Evolutionary conservation across 805 yeast genomes (phyloP).

Genomic region (Saccharomycopsis sp.): DNA sequence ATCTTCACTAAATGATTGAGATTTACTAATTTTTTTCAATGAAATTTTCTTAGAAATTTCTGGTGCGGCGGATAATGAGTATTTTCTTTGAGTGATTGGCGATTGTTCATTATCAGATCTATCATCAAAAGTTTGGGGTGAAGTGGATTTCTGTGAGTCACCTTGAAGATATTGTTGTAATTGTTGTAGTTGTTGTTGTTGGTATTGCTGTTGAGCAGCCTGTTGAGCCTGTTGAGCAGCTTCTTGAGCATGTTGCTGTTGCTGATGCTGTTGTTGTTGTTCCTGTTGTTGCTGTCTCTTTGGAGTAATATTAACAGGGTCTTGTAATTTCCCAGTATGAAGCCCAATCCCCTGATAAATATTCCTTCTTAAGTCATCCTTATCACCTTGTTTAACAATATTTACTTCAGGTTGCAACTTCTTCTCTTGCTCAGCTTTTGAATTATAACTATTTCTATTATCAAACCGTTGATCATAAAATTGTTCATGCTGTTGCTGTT

Average conservation of each 20-base stretch:
- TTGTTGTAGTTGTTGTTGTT: conserved; percentile 15
- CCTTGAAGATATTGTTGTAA: conserved; percentile 17
- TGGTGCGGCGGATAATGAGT: conserved; percentile 2
- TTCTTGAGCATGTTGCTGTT: conserved; percentile 24
- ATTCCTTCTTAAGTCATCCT: background rate
- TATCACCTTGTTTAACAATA: background rate
- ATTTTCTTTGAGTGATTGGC: background rate
- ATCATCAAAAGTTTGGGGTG: too few relatives aligned
- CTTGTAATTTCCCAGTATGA: conserved; percentile 5
- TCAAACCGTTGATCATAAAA: background rate
- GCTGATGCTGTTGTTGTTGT: conserved; percentile 12
- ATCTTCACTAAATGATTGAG: conserved; percentile 6
- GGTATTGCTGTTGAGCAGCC: conserved; percentile 13
- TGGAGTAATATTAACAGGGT: conserved; percentile 6
- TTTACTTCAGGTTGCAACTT: background rate
- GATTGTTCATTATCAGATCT: too few relatives aligned
- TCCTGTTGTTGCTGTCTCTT: conserved; percentile 5
- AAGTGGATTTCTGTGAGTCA: background rate
- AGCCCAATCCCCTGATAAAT: background rate
- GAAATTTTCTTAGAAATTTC: background rate
- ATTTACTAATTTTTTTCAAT: conserved; percentile 7
- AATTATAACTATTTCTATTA: too few relatives aligned
- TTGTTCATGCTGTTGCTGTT: conserved; percentile 1
- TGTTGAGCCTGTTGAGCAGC: conserved; percentile 18
- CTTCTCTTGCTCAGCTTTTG: background rate